A percentile compares a stretch with the other conserved stretches of the same genome.
Evolutionary conservation across 495 filamentous ascomycete genomes (phyloP).

Genomic region (Cryomyces minteri): DNA sequence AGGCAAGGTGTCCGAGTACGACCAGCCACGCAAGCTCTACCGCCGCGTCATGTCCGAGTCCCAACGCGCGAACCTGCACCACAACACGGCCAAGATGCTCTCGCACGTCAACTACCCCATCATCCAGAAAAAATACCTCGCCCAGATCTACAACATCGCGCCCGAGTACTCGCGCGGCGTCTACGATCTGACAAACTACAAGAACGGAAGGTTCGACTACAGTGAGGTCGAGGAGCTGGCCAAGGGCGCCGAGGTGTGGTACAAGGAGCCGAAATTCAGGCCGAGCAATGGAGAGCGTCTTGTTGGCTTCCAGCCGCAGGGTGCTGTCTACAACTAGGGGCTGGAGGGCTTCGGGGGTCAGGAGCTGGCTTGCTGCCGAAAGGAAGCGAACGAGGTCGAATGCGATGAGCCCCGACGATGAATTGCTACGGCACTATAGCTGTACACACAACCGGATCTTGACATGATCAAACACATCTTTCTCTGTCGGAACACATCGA

Average conservation of each 20-base stretch:
- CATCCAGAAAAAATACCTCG: conserved; percentile 32
- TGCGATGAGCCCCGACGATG: too few relatives aligned
- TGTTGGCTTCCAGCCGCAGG: conserved; percentile 16
- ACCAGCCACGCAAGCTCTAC: conserved; percentile 32
- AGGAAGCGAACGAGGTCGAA: too few relatives aligned
- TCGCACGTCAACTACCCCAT: conserved; percentile 16
- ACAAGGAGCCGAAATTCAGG: conserved; percentile 29
- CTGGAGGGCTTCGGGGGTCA: too few relatives aligned
- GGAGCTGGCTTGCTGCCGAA: too few relatives aligned
- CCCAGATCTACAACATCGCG: conserved; percentile 32
- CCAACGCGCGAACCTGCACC: conserved; percentile 24
- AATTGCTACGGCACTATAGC: too few relatives aligned
- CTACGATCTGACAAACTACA: conserved; percentile 25
- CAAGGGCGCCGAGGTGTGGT: conserved; percentile 20
- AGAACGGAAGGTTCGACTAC: conserved; percentile 21
- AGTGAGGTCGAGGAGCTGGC: conserved; percentile 18
- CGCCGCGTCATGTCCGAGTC: conserved; percentile 26
- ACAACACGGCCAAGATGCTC: conserved; percentile 28
- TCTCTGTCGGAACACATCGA: too few relatives aligned
- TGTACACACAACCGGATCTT: too few relatives aligned
- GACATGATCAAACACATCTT: too few relatives aligned
- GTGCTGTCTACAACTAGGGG: conserved; percentile 9
- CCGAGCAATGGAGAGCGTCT: conserved; percentile 17
- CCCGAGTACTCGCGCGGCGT: conserved; percentile 28
- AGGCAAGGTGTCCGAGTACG: conserved; percentile 33